Base-by-base conservation (phyloP, 1,284 basidiomycete species). In the Phellopilus nigrolimitatus region DNA sequence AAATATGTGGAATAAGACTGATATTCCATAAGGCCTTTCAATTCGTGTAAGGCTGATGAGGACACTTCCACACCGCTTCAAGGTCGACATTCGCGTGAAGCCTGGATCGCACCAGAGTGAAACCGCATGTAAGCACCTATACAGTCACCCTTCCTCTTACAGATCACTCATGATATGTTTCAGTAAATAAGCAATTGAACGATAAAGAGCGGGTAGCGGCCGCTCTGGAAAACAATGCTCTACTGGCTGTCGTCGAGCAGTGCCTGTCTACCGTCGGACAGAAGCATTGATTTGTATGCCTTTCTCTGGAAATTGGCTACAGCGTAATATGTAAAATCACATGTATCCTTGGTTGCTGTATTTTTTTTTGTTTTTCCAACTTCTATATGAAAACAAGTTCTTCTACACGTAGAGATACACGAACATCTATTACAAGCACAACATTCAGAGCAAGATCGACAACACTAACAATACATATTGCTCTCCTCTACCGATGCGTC, bases 201-300 rank as follows among this genome's bases (percentile, higher is more conserved):
- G 95, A 99, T 71, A 99, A 99, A 69, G 95, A 99, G 70, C 78
- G 95, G 43, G 97, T 99, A 0, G 95, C 95, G 21, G 97, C 97
- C 7, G 97, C 95, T 0, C 74, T 99, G 31, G 95, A 99, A 68
- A 99, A 99, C 67, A 77, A 80, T 8, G 82, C 90, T 37, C 76
- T 99, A 4, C 68, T 97, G 3, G 85, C 88, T 51, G 91, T 95
- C 0, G 83, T 99, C 2, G 93, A 97, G 65, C 87, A 88, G 44
- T 95, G 92, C 65, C 74, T 98, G 31, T 70, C 71, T 6, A 76
- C 75, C 6, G 76, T 77, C 27, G 21, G 37, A 4, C 36, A 41
- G 34, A 47, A 22, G 15, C 21, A 46, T n/a, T 46, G 3, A 46
- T 12, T n/a, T n/a, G n/a, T n/a, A n/a, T n/a, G n/a, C n/a, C n/a